Conservation (phyloP, 768 basidiomycete species). For the Pisolithus orientalis region DNA sequence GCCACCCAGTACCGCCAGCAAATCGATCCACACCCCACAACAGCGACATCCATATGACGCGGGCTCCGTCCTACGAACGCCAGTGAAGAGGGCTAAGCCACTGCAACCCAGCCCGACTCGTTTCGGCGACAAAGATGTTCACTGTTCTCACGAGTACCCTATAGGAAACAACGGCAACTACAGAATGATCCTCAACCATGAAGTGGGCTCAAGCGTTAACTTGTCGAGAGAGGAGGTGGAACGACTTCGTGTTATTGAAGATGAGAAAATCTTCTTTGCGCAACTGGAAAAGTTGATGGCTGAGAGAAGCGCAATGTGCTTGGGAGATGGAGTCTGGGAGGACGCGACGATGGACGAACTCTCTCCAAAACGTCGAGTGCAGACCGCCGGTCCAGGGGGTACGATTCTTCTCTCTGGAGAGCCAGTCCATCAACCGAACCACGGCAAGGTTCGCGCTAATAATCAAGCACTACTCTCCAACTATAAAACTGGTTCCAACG, state of each 20-base stretch:
- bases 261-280: conserved; percentile 12
- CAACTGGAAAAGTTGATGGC: conserved; percentile 16
- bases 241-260: not conserved
- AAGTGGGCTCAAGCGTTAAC: conserved; percentile 16
- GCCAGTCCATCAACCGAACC: not conserved
- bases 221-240: conserved; percentile 4
- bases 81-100: conserved; percentile 21
- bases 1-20: not conserved
- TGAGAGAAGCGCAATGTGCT: not conserved
- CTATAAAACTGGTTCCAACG: conserved; percentile 13
- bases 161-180: conserved; percentile 8
- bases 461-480: not conserved
- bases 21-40: conserved; percentile 17
- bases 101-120: conserved; percentile 23
- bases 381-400: conserved; percentile 3
- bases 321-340: conserved; percentile 12
- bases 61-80: conserved; percentile 25
- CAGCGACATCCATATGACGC: conserved; percentile 17
- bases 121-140: conserved; percentile 24
- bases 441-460: not conserved
- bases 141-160: conserved; percentile 13
- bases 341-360: conserved; percentile 8
- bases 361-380: not conserved
- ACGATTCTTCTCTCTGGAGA: conserved; percentile 8
- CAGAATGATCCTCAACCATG: conserved; percentile 17